Evolutionary conservation across 768 basidiomycete species (phyloP), one percentile per base, ranked within the genome.

Genomic region (Boletus bicolor): DNA sequence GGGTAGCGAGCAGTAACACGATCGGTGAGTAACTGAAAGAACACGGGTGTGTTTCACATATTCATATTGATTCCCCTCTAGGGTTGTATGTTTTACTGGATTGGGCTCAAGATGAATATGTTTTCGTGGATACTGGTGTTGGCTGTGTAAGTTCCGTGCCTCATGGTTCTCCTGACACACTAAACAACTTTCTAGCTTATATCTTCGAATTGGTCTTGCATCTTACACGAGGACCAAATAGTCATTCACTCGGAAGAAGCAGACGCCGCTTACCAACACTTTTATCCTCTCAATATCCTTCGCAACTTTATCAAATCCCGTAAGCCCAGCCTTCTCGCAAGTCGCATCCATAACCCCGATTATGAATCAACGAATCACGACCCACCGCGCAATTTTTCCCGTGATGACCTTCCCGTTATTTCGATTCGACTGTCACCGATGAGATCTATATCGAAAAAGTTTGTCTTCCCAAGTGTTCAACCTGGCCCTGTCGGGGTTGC

Each of bases 121-220:
- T 87, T 3, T 89, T 86, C 59, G 77, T 89, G 45, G 86, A 89
- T 68, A 89, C 87, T 2, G 83, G 83, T 12, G 84, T 89, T 14
- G 79, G 83, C 73, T 87, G 86, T 64, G 87, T 89, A 64, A 73
- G 86, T 81, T 9, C 8, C 46, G 38, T 34, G 10, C 50, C 44
- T 30, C n/a, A 19, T 49, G 19, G 6, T 56, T 50, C 11, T 51
- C 44, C 26, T 24, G 52, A 58, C 49, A 9, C 12, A 39, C 39
- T 21, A 54, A 43, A 11, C 7, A 8, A 37, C 10, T 49, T 55
- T 52, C 21, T 56, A 88, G 87, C 76, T 80, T 12, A 75, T 78
- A 65, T 85, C 84, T 19, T 84, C 86, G 10, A 89, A 88, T 55
- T 89, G 87, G 87, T 87, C 86, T 24, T 89, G 87, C 62, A 88